These are phyloP conservation scores for Piper longum DNA, from an alignment of 164 flowering plant genomes.

Conservation along the genomic window DNA sequence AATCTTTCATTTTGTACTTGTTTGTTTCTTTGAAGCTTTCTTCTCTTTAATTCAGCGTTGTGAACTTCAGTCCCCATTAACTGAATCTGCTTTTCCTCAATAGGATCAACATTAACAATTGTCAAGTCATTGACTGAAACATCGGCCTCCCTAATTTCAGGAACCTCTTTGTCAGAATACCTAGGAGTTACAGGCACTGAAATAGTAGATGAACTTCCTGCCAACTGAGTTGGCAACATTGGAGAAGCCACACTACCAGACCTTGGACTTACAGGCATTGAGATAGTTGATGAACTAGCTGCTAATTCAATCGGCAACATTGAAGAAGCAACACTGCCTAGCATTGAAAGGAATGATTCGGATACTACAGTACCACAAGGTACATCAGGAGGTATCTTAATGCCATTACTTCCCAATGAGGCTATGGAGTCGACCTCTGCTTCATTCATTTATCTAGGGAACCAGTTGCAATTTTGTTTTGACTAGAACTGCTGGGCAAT, in stretches of 20 bases:
- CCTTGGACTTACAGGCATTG: too few species aligned
- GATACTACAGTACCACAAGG: conserved; percentile 10
- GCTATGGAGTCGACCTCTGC: conserved; percentile 14
- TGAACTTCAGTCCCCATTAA: conserved; percentile 19
- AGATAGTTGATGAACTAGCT: too few species aligned
- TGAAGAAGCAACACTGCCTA: too few species aligned
- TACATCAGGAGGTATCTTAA: background rate
- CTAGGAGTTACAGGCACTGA: conserved; percentile 21
- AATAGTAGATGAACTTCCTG: conserved; percentile 4
- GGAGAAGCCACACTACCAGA: background rate
- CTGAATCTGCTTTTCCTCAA: conserved; percentile 11
- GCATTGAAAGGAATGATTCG: conserved; percentile 16
- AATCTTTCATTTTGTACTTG: conserved; percentile 60
- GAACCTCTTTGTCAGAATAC: conserved; percentile 13
- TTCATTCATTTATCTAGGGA: conserved; percentile 10
- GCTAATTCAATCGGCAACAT: too few species aligned
- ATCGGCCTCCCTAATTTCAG: conserved; percentile 6
- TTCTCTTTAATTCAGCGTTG: conserved; percentile 35
- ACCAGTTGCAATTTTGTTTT: conserved; percentile 14
- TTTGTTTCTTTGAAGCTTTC: conserved; percentile 45
- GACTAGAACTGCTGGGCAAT: conserved; percentile 2
- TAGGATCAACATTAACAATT: conserved; percentile 12
- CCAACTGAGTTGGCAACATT: background rate
- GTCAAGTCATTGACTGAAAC: background rate
- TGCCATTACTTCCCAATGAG: conserved; percentile 9